Evolutionary conservation across 2,329 filamentous ascomycete species (phyloP), one percentile per base, ranked within the genome.

Genomic region (Aspergillus ustus): DNA sequence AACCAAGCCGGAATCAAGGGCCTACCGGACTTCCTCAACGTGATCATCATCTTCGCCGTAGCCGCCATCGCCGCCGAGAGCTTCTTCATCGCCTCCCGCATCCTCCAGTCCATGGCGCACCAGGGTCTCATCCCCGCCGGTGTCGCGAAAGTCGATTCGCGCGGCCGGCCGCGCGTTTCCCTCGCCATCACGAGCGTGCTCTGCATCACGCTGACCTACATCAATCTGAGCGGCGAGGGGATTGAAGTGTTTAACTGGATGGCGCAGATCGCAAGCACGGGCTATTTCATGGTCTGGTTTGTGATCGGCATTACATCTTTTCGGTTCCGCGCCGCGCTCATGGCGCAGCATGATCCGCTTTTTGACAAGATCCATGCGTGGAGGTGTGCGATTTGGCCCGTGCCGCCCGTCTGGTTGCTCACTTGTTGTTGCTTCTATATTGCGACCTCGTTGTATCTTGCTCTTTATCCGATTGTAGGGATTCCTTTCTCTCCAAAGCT

Each of bases 1-100:
- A 44, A 57, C 13, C 22, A 50, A 6, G 53, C 54, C 28, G 43
- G 55, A 1, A 61, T 58, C 49, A 40, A 37, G 4, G 29, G 54
- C 15, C 53, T 57, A 11, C 54, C 59, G 7, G 50, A 56, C 15
- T 20, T 61, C 6, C 49, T 61, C 11, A 61, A 61, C 43, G 54
- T 52, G 17, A 44, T 51, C 15, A 61, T 61, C 40, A 31, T 61
- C n/a, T 46, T 57, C 4, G 59, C 48, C 9, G 43, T 58, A 7
- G 40, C 37, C 9, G 17, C 29, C n/a, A 57, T 57, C 22, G 59
- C 40, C 7, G 49, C 59, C 13, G 59, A 61, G 34, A 52, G 48
- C 15, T 48, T 57, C 48, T 61, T 52, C 31, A 44, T 61, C 11
- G 49, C 59, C 17, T 61, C 53, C 4, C 54, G 53, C 1, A 53